These are phyloP conservation scores for Macrocystidia cucumis DNA, from an alignment of 1,284 basidiomycete species.

Conservation along the genomic window DNA sequence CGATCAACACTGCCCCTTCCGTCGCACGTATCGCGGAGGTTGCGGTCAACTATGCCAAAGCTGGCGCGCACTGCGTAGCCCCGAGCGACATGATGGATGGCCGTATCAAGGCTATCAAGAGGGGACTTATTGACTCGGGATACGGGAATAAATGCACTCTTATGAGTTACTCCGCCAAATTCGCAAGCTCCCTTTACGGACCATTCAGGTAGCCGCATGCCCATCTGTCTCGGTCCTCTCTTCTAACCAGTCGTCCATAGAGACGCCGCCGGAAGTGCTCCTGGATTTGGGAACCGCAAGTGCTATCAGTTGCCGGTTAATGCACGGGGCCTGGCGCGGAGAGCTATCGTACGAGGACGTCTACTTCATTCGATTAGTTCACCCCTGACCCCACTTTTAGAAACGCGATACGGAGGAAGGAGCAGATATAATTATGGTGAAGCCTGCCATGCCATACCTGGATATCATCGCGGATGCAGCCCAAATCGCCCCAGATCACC, in stretches of 20 bases:
- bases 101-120: slow-evolving; percentile 86
- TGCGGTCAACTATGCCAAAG: slow-evolving; percentile 87
- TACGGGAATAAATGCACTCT: slow-evolving; percentile 84
- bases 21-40: slow-evolving; percentile 88
- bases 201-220: slow-evolving; percentile 75
- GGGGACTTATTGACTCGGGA: slow-evolving; percentile 74
- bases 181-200: slow-evolving; percentile 94
- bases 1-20: slow-evolving; percentile 70
- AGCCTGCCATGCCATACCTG: slow-evolving; percentile 93
- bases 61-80: slow-evolving; percentile 96
- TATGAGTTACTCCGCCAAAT: slow-evolving; percentile 99
- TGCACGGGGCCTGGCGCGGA: slow-evolving; percentile 85
- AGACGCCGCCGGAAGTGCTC: slow-evolving; percentile 93
- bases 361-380: slow-evolving; percentile 4
- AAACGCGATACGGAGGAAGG: slow-evolving; percentile 89
- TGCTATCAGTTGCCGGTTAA: slow-evolving; percentile 95
- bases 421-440: slow-evolving; percentile 99
- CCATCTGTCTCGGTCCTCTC: neutral
- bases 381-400: slow-evolving; percentile 30
- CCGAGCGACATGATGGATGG: slow-evolving; percentile 99
- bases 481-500: slow-evolving; percentile 77
- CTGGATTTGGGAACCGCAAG: slow-evolving; percentile 91
- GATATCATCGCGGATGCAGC: slow-evolving; percentile 92
- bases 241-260: slow-evolving; percentile 29
- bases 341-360: slow-evolving; percentile 73